A percentile compares a stretch with the other conserved stretches of the same genome.
Conservation (phyloP, 495 filamentous ascomycete genomes). For the Aspergillus sparsus region DNA sequence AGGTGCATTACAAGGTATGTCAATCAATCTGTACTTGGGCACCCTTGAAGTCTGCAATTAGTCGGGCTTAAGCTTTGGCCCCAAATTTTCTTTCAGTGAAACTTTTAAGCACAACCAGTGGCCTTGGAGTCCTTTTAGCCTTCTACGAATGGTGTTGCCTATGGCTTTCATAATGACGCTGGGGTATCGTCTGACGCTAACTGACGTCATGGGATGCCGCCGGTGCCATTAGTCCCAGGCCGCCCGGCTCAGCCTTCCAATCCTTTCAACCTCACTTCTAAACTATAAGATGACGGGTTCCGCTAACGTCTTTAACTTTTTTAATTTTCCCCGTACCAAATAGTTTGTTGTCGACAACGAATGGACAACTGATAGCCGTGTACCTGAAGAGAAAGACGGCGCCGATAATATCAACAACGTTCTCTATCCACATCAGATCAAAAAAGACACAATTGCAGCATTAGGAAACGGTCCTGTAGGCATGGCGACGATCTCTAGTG, state of each 20-base stretch:
- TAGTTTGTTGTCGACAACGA: slow-evolving; percentile 91
- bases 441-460: slow-evolving; percentile 41
- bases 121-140: slow-evolving; percentile 13
- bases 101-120: slow-evolving; percentile 3
- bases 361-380: slow-evolving; percentile 79
- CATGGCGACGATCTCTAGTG: slow-evolving; percentile 59
- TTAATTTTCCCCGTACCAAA: slow-evolving; percentile 6
- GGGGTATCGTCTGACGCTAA: slow-evolving; percentile 10
- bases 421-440: slow-evolving; percentile 71
- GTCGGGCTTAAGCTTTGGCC: slow-evolving; percentile 6
- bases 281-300: slow-evolving; percentile 29
- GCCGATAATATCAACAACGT: slow-evolving; percentile 87
- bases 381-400: slow-evolving; percentile 75
- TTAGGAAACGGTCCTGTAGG: slow-evolving; percentile 39
- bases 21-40: background rate
- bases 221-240: slow-evolving; percentile 10
- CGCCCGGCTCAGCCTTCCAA: background rate
- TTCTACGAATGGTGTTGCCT: background rate
- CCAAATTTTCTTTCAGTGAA: background rate
- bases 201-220: slow-evolving; percentile 39
- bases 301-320: slow-evolving; percentile 19
- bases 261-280: slow-evolving; percentile 7
- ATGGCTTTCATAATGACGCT: slow-evolving; percentile 35
- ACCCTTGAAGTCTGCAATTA: slow-evolving; percentile 8
- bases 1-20: slow-evolving; percentile 82